A percentile compares a stretch with the other conserved stretches of the same genome.
These are phyloP conservation scores for Epicoccum sorghinum DNA, from an alignment of 2,329 filamentous ascomycete genomes.

Conservation along the genomic window DNA sequence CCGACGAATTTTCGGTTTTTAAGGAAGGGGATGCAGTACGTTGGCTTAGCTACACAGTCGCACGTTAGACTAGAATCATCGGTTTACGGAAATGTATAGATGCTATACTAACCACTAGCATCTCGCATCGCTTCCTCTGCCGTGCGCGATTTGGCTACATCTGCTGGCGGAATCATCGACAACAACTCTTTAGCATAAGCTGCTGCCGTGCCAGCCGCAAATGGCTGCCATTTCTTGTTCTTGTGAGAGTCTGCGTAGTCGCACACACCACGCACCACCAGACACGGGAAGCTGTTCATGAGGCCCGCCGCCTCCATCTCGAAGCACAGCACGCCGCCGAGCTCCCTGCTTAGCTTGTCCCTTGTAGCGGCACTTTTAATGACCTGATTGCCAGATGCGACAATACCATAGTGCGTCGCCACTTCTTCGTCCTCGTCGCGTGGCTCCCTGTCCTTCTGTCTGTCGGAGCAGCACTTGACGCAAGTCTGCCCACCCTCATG, in stretches of 20 bases:
- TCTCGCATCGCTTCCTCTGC: not conserved
- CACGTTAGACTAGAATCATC: too few species aligned
- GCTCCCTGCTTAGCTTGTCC: not conserved
- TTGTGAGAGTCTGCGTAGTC: not conserved
- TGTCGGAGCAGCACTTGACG: not conserved
- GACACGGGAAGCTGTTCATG: not conserved
- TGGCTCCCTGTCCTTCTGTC: not conserved
- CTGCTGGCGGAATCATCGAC: not conserved
- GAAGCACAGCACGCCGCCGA: not conserved
- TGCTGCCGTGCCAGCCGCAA: not conserved
- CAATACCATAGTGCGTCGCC: not conserved
- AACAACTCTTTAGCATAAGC: not conserved
- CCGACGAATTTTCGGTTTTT: conserved; percentile 37
- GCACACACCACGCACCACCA: not conserved
- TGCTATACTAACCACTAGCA: not conserved
- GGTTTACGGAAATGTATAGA: too few species aligned
- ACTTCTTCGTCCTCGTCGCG: not conserved
- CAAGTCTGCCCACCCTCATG: not conserved
- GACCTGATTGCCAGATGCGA: not conserved
- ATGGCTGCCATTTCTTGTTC: not conserved
- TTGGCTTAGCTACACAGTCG: too few species aligned
- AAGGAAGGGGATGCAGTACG: conserved; percentile 30
- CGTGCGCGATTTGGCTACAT: not conserved
- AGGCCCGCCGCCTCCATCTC: not conserved
- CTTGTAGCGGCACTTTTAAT: not conserved